Conservation (phyloP, 2,329 filamentous ascomycete genomes). For the Pyrenophora tritici-repentis region DNA sequence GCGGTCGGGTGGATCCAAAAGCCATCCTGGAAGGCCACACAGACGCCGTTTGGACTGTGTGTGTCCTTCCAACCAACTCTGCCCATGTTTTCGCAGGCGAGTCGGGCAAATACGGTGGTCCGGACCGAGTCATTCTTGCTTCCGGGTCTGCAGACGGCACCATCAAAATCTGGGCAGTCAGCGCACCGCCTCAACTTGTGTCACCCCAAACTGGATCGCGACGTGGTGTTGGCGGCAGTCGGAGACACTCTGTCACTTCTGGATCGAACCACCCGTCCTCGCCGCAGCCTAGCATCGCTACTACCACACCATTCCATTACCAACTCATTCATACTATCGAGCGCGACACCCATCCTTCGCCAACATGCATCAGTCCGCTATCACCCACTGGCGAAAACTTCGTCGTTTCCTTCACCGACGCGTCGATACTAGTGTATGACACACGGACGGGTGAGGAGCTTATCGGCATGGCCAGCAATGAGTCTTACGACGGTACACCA, state of each 20-base stretch:
- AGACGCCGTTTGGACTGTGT: slow-evolving; percentile 94
- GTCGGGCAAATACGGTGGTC: slow-evolving; percentile 72
- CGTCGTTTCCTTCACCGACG: slow-evolving; percentile 90
- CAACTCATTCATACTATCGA: slow-evolving; percentile 86
- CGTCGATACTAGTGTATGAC: slow-evolving; percentile 88
- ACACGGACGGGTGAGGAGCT: slow-evolving; percentile 90
- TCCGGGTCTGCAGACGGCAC: slow-evolving; percentile 90
- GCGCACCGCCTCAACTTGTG: slow-evolving; percentile 81
- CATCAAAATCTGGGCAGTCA: slow-evolving; percentile 93
- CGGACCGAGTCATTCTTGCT: slow-evolving; percentile 86
- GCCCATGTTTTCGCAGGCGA: slow-evolving; percentile 78
- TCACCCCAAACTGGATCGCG: slow-evolving; percentile 77
- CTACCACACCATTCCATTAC: slow-evolving; percentile 83
- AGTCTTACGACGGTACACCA: slow-evolving; percentile 88
- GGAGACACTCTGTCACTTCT: slow-evolving; percentile 90
- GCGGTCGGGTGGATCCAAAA: slow-evolving; percentile 91
- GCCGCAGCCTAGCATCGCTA: slow-evolving; percentile 85
- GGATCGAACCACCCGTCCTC: slow-evolving; percentile 89
- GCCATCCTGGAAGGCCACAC: slow-evolving; percentile 92
- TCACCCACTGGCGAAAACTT: slow-evolving; percentile 82
- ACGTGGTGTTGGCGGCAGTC: slow-evolving; percentile 72
- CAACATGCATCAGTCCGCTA: slow-evolving; percentile 92
- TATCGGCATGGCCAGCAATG: slow-evolving; percentile 87
- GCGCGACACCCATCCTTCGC: slow-evolving; percentile 71
- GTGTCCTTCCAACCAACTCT: slow-evolving; percentile 83